These are phyloP conservation scores for Cudoniella acicularis DNA, from an alignment of 495 filamentous ascomycete species.

Conservation along the genomic window DNA sequence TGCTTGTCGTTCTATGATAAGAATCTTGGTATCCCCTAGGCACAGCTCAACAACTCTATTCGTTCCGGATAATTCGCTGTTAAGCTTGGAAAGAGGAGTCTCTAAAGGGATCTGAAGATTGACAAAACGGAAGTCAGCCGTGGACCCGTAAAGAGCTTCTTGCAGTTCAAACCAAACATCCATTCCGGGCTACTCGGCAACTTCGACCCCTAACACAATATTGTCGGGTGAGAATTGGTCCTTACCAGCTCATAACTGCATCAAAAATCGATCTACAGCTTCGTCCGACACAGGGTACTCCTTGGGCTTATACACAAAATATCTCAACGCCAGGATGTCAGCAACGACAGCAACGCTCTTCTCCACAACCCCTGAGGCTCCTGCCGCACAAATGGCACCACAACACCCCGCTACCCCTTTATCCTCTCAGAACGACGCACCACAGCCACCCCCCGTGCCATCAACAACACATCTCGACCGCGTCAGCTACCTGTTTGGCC, in stretches of 20 bases:
- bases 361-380: neutral
- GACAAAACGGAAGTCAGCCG: neutral
- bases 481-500: constrained; percentile 53
- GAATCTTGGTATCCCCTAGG: neutral
- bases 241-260: neutral
- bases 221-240: neutral
- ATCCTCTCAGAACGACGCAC: constrained; percentile 45
- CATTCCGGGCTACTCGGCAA: neutral
- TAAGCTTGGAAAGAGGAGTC: neutral
- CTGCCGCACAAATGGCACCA: neutral
- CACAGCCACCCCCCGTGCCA: constrained; percentile 6
- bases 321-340: neutral
- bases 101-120: neutral
- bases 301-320: neutral
- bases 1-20: neutral
- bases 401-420: neutral
- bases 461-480: constrained; percentile 36
- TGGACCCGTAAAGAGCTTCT: neutral
- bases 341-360: neutral
- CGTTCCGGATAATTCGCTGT: neutral
- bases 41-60: neutral
- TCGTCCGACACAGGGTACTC: neutral
- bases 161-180: neutral
- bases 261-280: neutral
- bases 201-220: neutral